Base-by-base conservation (phyloP, 2,329 filamentous ascomycete species). In the Ophiognomonia clavigignenti-juglandacearum region DNA sequence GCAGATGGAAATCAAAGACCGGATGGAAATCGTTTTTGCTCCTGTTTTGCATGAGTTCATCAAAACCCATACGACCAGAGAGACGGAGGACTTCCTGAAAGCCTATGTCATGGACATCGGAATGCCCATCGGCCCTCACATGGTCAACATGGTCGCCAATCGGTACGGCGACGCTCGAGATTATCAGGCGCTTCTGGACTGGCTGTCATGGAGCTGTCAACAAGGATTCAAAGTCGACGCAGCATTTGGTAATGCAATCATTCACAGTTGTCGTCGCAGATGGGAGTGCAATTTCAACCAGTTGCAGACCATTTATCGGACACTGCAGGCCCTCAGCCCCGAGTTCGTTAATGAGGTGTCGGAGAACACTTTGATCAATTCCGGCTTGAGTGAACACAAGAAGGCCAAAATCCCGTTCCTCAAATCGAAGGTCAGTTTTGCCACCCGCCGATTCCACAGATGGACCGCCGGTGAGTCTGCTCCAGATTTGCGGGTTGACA, bases 111-210 rank as follows among this genome's bases (percentile, higher is more conserved):
- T 58, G 13, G 59, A 64, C 16, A 54, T 71, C 35, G 57, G 59
- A 20, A 56, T 73, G 7, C 59, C 60, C 4, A 51, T 71, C 34
- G 61, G 62, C 51, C 59, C 53, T 9, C 61, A 63, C 44, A 57
- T 68, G 48, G 67, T 73, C 32, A 68, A 65, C 3, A 52, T 73
- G 20, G 61, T 74, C 51, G 69, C 70, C 14, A 68, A 70, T 37
- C 65, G 65, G 44, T 73, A 71, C 52, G 70, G 62, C 11, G 59
- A 61, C 19, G 56, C 62, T 23, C 67, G 63, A 20, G 69, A 74
- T 37, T 54, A 63, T 26, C 35, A 56, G 10, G 62, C 66, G 2
- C 64, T 74, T 44, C 50, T 68, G 4, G 56, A 53, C 6, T 75
- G 72, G 72, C 56, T 74, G 16, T 51, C 56, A 26, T 65, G 66